phyloP scores from a whole-genome alignment of 1,284 basidiomycete genomes.

The Ceratobasidium theobromae region DNA sequence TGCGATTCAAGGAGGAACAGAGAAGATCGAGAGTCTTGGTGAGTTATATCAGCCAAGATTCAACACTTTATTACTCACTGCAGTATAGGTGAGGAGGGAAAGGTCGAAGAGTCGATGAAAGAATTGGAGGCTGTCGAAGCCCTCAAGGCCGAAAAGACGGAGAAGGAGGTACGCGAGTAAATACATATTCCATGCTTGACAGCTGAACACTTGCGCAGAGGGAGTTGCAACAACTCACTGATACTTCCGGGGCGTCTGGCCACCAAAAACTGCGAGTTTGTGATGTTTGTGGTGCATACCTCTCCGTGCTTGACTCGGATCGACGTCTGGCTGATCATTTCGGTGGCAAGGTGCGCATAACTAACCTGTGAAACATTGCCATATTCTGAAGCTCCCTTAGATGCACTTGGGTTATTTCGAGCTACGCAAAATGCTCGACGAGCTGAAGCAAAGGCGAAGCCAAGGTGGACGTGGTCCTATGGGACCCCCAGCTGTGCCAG shows the following conservation, averaged over 20 bases:
- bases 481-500: constrained; percentile 36
- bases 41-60: constrained; percentile 41
- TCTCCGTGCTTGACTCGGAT: constrained; percentile 97
- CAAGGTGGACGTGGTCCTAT: constrained; percentile 57
- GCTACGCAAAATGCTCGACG: constrained; percentile 87
- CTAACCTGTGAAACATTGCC: neutral
- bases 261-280: constrained; percentile 99
- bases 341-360: constrained; percentile 86
- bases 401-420: constrained; percentile 99
- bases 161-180: constrained; percentile 76
- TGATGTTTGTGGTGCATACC: constrained; percentile 98
- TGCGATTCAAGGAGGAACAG: constrained; percentile 96
- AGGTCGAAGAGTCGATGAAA: constrained; percentile 97
- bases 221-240: constrained; percentile 94
- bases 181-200: constrained; percentile 31
- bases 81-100: constrained; percentile 82
- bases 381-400: constrained; percentile 48
- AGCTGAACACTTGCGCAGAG: constrained; percentile 51
- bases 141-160: constrained; percentile 91
- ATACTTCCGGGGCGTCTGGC: constrained; percentile 97
- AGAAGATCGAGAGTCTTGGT: constrained; percentile 96
- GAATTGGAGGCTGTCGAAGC: constrained; percentile 98
- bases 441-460: constrained; percentile 84
- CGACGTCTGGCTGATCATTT: constrained; percentile 99
- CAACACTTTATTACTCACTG: constrained; percentile 26